phyloP scores from a whole-genome alignment of 2,329 filamentous ascomycete species.

The Orbilia blumenaviensis region DNA sequence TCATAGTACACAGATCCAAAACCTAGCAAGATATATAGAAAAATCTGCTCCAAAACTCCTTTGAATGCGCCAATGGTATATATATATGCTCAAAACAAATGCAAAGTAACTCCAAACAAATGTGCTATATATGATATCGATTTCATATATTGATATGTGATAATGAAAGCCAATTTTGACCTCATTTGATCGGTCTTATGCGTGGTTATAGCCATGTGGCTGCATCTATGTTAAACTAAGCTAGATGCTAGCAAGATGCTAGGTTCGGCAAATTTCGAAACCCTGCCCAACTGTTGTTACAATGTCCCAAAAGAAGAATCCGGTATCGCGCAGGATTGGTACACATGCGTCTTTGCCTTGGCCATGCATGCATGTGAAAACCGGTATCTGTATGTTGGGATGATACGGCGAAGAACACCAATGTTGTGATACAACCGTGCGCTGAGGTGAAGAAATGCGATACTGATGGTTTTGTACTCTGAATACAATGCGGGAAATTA shows the following conservation, averaged over 20 bases:
- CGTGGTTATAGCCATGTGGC: too few species aligned
- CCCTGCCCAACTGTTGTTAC: neutral
- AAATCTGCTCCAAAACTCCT: constrained; percentile 22
- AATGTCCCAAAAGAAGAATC: neutral
- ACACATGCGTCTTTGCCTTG: neutral
- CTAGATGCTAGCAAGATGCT: neutral
- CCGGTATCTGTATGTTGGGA: neutral
- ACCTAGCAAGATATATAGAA: neutral
- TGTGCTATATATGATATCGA: constrained; percentile 17
- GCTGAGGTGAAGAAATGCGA: neutral
- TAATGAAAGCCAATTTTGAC: neutral
- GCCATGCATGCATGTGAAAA: too few species aligned
- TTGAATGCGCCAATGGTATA: constrained; percentile 44
- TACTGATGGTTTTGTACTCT: neutral
- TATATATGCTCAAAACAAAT: constrained; percentile 24
- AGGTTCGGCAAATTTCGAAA: neutral
- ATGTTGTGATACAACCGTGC: neutral
- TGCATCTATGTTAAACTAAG: neutral
- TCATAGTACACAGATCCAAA: neutral
- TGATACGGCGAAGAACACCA: neutral
- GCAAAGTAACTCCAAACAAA: constrained; percentile 31
- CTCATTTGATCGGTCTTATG: neutral
- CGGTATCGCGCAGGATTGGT: neutral
- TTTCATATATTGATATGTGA: neutral
- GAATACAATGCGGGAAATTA: neutral